These are phyloP conservation scores for Paramyrothecium sp. DNA, from an alignment of 2,329 filamentous ascomycete genomes.

Conservation along the genomic window DNA sequence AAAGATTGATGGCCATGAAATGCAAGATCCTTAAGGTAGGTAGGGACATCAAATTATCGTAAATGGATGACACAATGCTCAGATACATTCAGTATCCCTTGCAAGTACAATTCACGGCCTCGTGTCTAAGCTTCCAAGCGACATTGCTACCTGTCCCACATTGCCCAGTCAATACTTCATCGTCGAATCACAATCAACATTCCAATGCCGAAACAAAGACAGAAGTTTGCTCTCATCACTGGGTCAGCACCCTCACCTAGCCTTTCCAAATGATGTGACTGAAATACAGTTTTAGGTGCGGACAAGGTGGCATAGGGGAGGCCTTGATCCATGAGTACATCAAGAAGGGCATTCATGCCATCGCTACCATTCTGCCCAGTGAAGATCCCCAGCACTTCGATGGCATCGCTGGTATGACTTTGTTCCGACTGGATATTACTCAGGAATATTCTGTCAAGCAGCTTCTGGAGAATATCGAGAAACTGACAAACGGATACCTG, in stretches of 20 bases:
- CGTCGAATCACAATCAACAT: too few species aligned
- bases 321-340: not conserved
- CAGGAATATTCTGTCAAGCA: constrained; percentile 8
- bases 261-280: not conserved
- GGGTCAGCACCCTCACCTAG: not conserved
- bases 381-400: not conserved
- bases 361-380: not conserved
- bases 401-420: not conserved
- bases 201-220: not conserved
- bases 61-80: too few species aligned
- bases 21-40: too few species aligned
- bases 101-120: too few species aligned
- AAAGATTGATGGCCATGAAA: too few species aligned
- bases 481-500: not conserved
- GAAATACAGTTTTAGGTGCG: not conserved
- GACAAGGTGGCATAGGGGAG: not conserved
- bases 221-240: not conserved
- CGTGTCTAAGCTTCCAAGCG: too few species aligned
- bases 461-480: not conserved
- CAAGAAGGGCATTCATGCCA: not conserved
- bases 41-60: too few species aligned
- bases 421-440: constrained; percentile 8
- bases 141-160: too few species aligned
- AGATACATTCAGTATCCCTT: too few species aligned
- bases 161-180: too few species aligned